Evolutionary conservation across 1,139 yeast species (phyloP).

Genomic region (Debaryomycetaceae sp.): DNA sequence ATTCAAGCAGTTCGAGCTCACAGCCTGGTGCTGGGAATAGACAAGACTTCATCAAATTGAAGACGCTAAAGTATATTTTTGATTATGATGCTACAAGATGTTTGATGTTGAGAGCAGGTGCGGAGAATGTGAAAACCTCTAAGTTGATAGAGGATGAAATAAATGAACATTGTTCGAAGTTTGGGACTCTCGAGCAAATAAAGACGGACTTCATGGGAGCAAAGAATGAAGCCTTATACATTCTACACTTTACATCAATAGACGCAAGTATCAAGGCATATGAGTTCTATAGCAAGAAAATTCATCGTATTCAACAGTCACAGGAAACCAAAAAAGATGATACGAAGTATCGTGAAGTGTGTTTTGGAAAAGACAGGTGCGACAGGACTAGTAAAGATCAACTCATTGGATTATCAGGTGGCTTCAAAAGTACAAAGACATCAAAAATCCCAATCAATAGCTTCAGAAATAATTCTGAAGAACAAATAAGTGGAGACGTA

Average conservation of each 20-base stretch:
- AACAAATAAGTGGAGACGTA: neutral
- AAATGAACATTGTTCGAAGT: conserved; percentile 22
- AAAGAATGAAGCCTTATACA: conserved; percentile 9
- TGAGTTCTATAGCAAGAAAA: conserved; percentile 27
- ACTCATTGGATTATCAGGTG: neutral
- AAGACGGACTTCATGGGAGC: conserved; percentile 8
- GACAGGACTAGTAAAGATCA: conserved; percentile 22
- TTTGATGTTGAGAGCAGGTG: conserved; percentile 19
- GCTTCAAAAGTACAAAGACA: neutral
- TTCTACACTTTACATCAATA: conserved; percentile 38
- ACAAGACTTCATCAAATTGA: conserved; percentile 40
- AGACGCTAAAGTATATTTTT: conserved; percentile 40
- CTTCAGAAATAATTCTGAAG: neutral
- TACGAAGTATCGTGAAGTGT: conserved; percentile 15
- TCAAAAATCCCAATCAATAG: neutral
- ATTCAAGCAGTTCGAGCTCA: conserved; percentile 12
- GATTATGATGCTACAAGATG: conserved; percentile 42
- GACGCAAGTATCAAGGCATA: conserved; percentile 39
- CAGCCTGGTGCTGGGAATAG: conserved; percentile 9
- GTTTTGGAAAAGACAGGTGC: conserved; percentile 37
- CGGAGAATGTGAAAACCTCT: conserved; percentile 1
- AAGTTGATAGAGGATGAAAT: conserved; percentile 14
- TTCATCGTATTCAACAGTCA: conserved; percentile 22
- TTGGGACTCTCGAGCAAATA: conserved; percentile 37
- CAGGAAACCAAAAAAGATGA: conserved; percentile 13